phyloP scores from a whole-genome alignment of 2,329 filamentous ascomycete species.

The Aspergillus fumigatiaffinis region DNA sequence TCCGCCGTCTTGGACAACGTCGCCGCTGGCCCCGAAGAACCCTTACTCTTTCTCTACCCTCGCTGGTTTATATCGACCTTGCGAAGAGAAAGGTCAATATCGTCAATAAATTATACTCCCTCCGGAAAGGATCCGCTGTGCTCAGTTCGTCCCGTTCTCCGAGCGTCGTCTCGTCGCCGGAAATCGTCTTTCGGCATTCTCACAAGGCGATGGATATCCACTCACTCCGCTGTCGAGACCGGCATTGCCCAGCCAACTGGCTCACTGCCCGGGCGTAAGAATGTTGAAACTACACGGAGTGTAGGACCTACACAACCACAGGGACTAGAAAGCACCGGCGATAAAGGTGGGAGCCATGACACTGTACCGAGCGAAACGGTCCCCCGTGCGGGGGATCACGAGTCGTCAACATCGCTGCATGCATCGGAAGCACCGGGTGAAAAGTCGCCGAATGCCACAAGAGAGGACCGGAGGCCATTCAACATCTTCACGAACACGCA shows the following conservation, averaged over 20 bases:
- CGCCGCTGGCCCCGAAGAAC: constrained; percentile 38
- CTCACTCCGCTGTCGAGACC: constrained; percentile 1
- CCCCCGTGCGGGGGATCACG: not conserved
- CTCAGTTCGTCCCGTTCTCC: not conserved
- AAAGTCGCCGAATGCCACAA: not conserved
- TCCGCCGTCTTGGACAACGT: constrained; percentile 34
- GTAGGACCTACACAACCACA: not conserved
- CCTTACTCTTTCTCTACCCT: constrained; percentile 45
- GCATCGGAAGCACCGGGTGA: not conserved
- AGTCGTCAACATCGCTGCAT: not conserved
- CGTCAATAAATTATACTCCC: constrained; percentile 12
- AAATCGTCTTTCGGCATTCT: constrained; percentile 8
- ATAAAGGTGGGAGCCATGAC: not conserved
- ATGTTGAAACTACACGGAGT: not conserved
- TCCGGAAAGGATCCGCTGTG: not conserved
- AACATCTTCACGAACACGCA: not conserved
- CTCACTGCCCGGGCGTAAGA: not conserved
- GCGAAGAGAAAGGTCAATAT: constrained; percentile 17
- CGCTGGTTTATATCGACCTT: constrained; percentile 33
- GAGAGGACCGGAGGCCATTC: not conserved
- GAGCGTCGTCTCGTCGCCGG: constrained; percentile 4
- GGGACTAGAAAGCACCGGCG: not conserved
- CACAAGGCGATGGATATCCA: constrained; percentile 24
- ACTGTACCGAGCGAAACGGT: not conserved
- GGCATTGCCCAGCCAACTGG: not conserved